phyloP scores from a whole-genome alignment of 495 filamentous ascomycete genomes.

The Tuber calosporum region DNA sequence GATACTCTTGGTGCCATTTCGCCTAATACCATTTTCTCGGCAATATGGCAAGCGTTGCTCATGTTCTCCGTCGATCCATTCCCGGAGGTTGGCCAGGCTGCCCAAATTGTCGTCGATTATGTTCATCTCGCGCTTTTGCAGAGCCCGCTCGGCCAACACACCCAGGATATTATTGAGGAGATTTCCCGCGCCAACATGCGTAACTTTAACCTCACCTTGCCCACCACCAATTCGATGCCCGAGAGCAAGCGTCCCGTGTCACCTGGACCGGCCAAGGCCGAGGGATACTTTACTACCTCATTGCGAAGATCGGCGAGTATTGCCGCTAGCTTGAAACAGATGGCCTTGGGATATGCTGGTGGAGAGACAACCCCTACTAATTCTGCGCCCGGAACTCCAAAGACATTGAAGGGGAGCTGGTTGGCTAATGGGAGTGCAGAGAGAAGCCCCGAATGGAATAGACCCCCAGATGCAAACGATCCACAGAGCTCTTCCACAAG shows the following conservation, averaged over 20 bases:
- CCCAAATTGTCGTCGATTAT: constrained; percentile 71
- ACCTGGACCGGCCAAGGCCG: constrained; percentile 52
- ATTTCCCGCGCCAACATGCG: constrained; percentile 51
- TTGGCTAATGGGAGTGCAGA: constrained; percentile 28
- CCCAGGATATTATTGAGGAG: constrained; percentile 68
- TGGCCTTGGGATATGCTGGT: constrained; percentile 52
- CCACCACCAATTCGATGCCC: constrained; percentile 46
- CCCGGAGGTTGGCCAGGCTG: constrained; percentile 82
- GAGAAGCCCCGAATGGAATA: constrained; percentile 61
- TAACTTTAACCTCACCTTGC: constrained; percentile 41
- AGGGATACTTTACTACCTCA: constrained; percentile 60
- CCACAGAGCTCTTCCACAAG: constrained; percentile 57
- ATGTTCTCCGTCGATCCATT: constrained; percentile 89
- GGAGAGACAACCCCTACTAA: constrained; percentile 48
- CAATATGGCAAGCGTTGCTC: constrained; percentile 88
- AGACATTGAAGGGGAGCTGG: constrained; percentile 29
- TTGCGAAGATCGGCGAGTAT: constrained; percentile 64
- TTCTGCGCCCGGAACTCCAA: constrained; percentile 46
- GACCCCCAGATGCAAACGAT: constrained; percentile 74
- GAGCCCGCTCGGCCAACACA: constrained; percentile 63
- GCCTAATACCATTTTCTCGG: constrained; percentile 78
- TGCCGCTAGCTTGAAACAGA: constrained; percentile 61
- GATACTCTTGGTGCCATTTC: constrained; percentile 51
- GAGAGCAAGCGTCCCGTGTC: constrained; percentile 50
- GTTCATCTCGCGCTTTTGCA: constrained; percentile 68